Evolutionary conservation across 805 yeast species (phyloP).

Genomic region (Yamadazyma ubonensis): DNA sequence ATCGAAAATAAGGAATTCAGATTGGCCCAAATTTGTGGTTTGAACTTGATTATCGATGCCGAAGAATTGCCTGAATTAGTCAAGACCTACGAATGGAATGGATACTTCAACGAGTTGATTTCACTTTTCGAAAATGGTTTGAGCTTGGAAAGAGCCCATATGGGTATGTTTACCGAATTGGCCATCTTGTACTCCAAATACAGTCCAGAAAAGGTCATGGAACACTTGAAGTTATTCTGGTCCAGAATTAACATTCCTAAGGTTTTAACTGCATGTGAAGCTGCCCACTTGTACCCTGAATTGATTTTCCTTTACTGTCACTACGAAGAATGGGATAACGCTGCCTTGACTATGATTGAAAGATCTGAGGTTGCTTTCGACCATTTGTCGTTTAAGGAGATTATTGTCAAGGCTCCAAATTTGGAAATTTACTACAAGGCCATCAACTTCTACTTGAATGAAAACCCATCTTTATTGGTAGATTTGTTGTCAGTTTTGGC

Average conservation of each 20-base stretch:
- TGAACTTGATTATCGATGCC: conserved; percentile 94
- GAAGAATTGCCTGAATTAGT: conserved; percentile 94
- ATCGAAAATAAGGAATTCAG: conserved; percentile 92
- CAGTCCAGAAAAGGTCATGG: conserved; percentile 87
- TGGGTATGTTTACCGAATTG: conserved; percentile 99
- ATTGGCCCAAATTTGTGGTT: conserved; percentile 97
- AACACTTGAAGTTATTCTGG: conserved; percentile 97
- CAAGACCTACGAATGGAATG: conserved; percentile 79
- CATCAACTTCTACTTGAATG: conserved; percentile 86
- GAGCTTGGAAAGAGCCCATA: conserved; percentile 96
- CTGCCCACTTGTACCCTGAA: conserved; percentile 94
- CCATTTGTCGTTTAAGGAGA: conserved; percentile 90
- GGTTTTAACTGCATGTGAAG: conserved; percentile 90
- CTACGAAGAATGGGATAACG: conserved; percentile 99
- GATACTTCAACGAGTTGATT: conserved; percentile 88
- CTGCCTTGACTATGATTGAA: conserved; percentile 95
- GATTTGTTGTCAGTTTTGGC: conserved; percentile 82
- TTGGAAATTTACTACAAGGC: conserved; percentile 97
- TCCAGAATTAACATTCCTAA: conserved; percentile 97
- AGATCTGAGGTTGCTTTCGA: conserved; percentile 90
- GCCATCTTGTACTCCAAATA: conserved; percentile 90
- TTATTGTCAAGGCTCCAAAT: conserved; percentile 91
- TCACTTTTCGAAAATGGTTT: conserved; percentile 93
- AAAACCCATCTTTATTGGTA: conserved; percentile 86
- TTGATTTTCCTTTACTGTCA: conserved; percentile 94